Evolutionary conservation across 2,329 filamentous ascomycete genomes (phyloP), one percentile per base, ranked within the genome.

Genomic region (Zymoseptoria ardabiliae): DNA sequence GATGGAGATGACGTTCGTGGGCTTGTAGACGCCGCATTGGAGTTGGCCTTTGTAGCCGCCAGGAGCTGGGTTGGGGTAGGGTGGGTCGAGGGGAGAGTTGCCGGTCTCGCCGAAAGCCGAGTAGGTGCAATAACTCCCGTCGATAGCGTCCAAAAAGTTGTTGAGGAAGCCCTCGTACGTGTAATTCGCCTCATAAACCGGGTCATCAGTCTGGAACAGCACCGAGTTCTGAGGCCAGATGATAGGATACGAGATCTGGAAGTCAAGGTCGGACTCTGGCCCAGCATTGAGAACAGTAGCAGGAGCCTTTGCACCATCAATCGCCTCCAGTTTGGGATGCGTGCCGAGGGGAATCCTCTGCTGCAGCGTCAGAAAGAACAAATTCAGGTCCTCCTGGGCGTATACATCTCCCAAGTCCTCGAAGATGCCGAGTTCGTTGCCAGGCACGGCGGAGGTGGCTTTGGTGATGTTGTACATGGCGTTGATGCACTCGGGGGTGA

Each of bases 1-100:
- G 67, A 85, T 81, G 45, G 79, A 82, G 63, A 86, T 78, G 6
- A 84, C 82, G 62, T 83, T 82, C 9, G 82, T 81, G 2, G 81
- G 79, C 64, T 78, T 74, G 72, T 78, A 83, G 20, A 77, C 74
- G 7, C 64, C 64, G 53, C 79, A 80, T 54, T 77, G 73, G 11
- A 75, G 66, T 3, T 70, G 66, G 11, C 79, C 79, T 56, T 78
- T 76, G 71, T 82, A 84, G 55, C 63, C 61, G 25, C 65, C 64
- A 28, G 63, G 54, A 21, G 49, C 57, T 10, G 61, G 59, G 57
- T 68, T 54, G 20, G 70, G 82, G 63, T 84, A 83, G 4, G 70
- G 70, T 0, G 81, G 79, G 62, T 84, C 82, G 6, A 80, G 71
- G 11, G 75, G 76, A 48, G 76, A 71, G 62, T 83, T 75, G 10